Evolutionary conservation across 768 basidiomycete species (phyloP).

Genomic region (Russula vinacea): DNA sequence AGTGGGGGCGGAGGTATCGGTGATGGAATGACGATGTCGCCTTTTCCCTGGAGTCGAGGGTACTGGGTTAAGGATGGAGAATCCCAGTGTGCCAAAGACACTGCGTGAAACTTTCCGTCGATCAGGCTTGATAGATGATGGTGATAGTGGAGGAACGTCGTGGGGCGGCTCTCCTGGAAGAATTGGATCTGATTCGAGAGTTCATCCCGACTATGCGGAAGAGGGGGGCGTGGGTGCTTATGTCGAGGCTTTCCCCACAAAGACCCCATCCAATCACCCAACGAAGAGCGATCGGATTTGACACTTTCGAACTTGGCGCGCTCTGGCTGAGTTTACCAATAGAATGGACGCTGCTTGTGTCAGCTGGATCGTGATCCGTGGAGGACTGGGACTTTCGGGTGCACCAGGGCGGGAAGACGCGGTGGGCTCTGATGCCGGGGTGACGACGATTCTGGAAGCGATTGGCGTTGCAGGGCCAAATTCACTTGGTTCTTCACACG

Average conservation of each 20-base stretch:
- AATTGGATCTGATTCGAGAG: constrained; percentile 11
- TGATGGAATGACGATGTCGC: constrained; percentile 19
- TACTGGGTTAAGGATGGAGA: constrained; percentile 59
- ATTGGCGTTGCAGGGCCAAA: constrained; percentile 20
- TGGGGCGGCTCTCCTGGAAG: constrained; percentile 28
- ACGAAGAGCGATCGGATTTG: constrained; percentile 38
- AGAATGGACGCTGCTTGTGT: constrained; percentile 26
- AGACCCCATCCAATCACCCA: constrained; percentile 76
- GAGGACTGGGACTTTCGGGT: not conserved
- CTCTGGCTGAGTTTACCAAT: constrained; percentile 23
- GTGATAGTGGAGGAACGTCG: constrained; percentile 22
- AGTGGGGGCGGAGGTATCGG: constrained; percentile 5
- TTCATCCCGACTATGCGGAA: constrained; percentile 13
- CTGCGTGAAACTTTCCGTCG: constrained; percentile 54
- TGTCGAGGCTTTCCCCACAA: constrained; percentile 61
- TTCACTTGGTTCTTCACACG: constrained; percentile 34
- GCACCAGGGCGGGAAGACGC: not conserved
- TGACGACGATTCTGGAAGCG: constrained; percentile 23
- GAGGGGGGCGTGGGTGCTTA: constrained; percentile 34
- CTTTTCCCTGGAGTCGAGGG: constrained; percentile 24
- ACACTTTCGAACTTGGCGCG: constrained; percentile 18
- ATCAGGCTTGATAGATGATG: constrained; percentile 21
- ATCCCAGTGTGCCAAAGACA: constrained; percentile 69
- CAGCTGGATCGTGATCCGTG: constrained; percentile 12
- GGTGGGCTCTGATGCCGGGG: constrained; percentile 10